phyloP scores from a whole-genome alignment of 1,284 basidiomycete species.

The Phylloboletellus chloephorus region DNA sequence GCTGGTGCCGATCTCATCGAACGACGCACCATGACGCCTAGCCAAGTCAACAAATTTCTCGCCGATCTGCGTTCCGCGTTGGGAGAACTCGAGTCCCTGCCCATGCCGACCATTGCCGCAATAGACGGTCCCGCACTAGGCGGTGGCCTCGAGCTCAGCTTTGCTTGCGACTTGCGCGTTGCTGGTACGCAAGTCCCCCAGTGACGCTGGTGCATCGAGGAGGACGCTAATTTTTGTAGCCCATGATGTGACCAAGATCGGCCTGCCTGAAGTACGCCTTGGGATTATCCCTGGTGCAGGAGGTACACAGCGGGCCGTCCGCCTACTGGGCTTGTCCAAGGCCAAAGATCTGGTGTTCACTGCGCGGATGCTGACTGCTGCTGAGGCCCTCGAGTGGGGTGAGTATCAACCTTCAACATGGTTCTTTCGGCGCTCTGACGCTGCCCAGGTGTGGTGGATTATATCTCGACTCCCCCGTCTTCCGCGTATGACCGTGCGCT shows the following conservation, averaged over 20 bases:
- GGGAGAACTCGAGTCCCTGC: constrained; percentile 69
- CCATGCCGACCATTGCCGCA: constrained; percentile 86
- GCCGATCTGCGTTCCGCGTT: constrained; percentile 70
- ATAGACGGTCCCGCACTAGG: constrained; percentile 92
- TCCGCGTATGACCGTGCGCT: constrained; percentile 65
- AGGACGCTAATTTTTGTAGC: constrained; percentile 23
- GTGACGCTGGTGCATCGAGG: not conserved
- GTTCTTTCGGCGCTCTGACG: constrained; percentile 7
- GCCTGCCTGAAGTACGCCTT: constrained; percentile 71
- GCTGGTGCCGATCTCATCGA: constrained; percentile 90
- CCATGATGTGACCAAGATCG: constrained; percentile 61
- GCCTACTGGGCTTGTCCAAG: constrained; percentile 74
- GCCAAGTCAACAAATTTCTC: constrained; percentile 77
- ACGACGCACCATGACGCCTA: constrained; percentile 72
- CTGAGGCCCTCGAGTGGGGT: constrained; percentile 77
- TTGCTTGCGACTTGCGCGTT: constrained; percentile 86
- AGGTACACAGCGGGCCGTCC: constrained; percentile 83
- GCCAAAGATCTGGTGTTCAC: constrained; percentile 85
- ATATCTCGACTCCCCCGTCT: constrained; percentile 56
- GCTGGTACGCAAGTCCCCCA: constrained; percentile 48
- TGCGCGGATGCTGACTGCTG: constrained; percentile 49
- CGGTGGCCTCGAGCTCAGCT: constrained; percentile 82
- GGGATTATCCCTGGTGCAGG: constrained; percentile 97
- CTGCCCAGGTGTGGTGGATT: constrained; percentile 68
- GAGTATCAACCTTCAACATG: constrained; percentile 15